Evolutionary conservation across 108 stramenopile species (phyloP).

Genomic region (Cyclotella baltica): DNA sequence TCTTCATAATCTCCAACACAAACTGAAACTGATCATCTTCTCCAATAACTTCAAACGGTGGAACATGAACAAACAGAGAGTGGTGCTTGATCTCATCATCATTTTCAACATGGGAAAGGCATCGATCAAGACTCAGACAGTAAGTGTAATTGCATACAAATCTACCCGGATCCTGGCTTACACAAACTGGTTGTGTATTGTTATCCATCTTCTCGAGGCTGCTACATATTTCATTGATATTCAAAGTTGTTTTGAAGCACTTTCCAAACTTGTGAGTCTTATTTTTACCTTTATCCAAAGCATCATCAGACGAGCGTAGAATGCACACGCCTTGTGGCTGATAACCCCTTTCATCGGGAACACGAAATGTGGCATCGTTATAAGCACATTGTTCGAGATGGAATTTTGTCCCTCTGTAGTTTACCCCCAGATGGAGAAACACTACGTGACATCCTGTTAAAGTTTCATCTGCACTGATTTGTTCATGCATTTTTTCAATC

Average conservation of each 20-base stretch:
- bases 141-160: slow-evolving; percentile 91
- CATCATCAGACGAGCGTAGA: background rate
- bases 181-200: slow-evolving; percentile 13
- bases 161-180: slow-evolving; percentile 81
- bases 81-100: slow-evolving; percentile 10
- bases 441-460: slow-evolving; percentile 26
- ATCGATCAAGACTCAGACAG: slow-evolving; percentile 67
- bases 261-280: slow-evolving; percentile 27
- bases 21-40: slow-evolving; percentile 61
- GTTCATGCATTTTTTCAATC: slow-evolving; percentile 41
- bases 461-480: background rate
- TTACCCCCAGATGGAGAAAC: slow-evolving; percentile 84
- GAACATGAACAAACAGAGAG: slow-evolving; percentile 83
- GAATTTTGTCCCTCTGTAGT: slow-evolving; percentile 60
- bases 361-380: slow-evolving; percentile 93
- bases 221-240: slow-evolving; percentile 39
- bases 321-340: slow-evolving; percentile 58
- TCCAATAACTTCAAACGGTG: slow-evolving; percentile 57
- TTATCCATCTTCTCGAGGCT: slow-evolving; percentile 27
- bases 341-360: slow-evolving; percentile 86
- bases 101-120: slow-evolving; percentile 28
- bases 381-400: slow-evolving; percentile 90
- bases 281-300: background rate
- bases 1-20: slow-evolving; percentile 54
- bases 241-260: slow-evolving; percentile 57